A percentile compares a stretch with the other conserved stretches of the same genome.
Conservation (phyloP, 1,284 basidiomycete species). For the Takashimella tepidaria region DNA sequence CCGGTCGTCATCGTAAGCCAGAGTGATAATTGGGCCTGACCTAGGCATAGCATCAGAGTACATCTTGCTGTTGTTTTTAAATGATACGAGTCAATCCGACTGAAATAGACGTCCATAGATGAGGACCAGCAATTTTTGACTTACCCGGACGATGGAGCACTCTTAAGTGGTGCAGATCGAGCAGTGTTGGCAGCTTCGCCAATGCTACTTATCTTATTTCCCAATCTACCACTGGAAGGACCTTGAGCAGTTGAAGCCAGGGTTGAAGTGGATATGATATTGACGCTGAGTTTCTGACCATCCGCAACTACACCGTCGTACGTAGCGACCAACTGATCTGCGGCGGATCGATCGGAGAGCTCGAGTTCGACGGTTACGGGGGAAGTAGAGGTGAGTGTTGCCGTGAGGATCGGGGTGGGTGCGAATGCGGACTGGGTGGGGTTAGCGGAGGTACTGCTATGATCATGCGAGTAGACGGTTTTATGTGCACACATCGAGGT, state of each 20-base stretch:
- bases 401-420: slow-evolving; percentile 61
- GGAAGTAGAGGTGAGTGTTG: slow-evolving; percentile 48
- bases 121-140: too few species aligned
- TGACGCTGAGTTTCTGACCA: slow-evolving; percentile 64
- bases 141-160: not conserved
- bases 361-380: slow-evolving; percentile 64
- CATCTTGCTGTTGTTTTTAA: slow-evolving; percentile 59
- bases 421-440: slow-evolving; percentile 67
- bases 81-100: not conserved
- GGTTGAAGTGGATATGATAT: slow-evolving; percentile 55
- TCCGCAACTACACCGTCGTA: slow-evolving; percentile 78
- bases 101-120: too few species aligned
- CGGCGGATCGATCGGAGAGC: slow-evolving; percentile 62
- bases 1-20: slow-evolving; percentile 16
- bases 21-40: slow-evolving; percentile 60
- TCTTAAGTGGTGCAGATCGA: too few species aligned
- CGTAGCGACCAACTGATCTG: slow-evolving; percentile 62
- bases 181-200: too few species aligned
- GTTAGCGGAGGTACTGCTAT: not conserved
- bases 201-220: not conserved
- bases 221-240: not conserved
- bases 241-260: slow-evolving; percentile 46
- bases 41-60: slow-evolving; percentile 74
- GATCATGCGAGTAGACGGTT: too few species aligned
- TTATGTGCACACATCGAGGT: too few species aligned